Evolutionary conservation across 2,329 filamentous ascomycete species (phyloP), one percentile per base, ranked within the genome.

Genomic region (Calonectria crousiana): DNA sequence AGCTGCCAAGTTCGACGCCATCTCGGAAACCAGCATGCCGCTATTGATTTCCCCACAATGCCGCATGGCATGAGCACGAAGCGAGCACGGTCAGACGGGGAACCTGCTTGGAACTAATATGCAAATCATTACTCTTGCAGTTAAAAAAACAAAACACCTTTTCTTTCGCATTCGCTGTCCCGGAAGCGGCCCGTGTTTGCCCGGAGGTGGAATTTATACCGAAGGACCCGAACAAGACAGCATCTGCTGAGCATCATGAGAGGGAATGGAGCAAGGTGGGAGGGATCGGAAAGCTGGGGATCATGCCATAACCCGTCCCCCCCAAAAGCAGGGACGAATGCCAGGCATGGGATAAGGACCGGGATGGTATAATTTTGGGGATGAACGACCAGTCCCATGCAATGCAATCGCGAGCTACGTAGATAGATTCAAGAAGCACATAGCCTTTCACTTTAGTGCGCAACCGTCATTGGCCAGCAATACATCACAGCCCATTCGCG

Each of bases 371-470:
- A 73, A 47, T 49, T 62, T 68, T 74, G 56, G 58, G 74, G 67
- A 78, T 67, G 74, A 75, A 75, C 30, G 52, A 36, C 67, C 49
- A 68, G 72, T 74, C 32, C 41, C 14, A 78, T 77, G 69, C 69
- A 73, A 78, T 71, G 49, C 69, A 71, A 78, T 75, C 56, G 71
- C 52, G 36, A 74, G 32, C 34, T 51, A 52, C 30, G 13, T 70
- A 56, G 36, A 68, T 67, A 69, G 60, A 75, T 76, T 56, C 49
- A 71, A 74, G 72, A 70, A 66, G 36, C 49, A 60, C 58, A 64
- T 53, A 65, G 26, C 65, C 52, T 32, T 53, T 64, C 60, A 67
- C 26, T 49, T 23, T 44, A 30, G 18, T 52, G 38, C 30, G 23
- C 26, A 71, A 47, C 41, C 44, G n/a, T 64, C 32, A 75, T 76